Evolutionary conservation across 2,329 filamentous ascomycete species (phyloP).

Genomic region (Paecilomyces sp.): DNA sequence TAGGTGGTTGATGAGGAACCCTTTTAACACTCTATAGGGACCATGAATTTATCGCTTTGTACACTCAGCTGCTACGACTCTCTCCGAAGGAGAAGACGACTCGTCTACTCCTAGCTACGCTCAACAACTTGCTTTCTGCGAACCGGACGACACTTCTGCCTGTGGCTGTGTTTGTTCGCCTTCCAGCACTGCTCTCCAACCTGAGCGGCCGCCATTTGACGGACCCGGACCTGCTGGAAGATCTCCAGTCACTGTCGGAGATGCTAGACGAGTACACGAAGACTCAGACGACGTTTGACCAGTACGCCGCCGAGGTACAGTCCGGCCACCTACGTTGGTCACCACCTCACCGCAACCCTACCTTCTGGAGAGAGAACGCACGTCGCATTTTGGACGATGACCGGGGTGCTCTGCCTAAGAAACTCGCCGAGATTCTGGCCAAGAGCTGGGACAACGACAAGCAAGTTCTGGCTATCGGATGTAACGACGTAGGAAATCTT

Average conservation of each 20-base stretch:
- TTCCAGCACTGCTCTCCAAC: slow-evolving; percentile 58
- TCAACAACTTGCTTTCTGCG: slow-evolving; percentile 76
- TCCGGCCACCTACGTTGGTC: slow-evolving; percentile 88
- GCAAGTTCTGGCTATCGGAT: slow-evolving; percentile 81
- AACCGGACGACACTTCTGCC: slow-evolving; percentile 66
- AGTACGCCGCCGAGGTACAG: slow-evolving; percentile 73
- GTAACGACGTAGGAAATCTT: slow-evolving; percentile 82
- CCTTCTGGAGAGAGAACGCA: slow-evolving; percentile 90
- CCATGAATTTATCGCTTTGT: slow-evolving; percentile 84
- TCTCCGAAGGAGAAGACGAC: slow-evolving; percentile 99
- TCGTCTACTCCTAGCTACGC: slow-evolving; percentile 77
- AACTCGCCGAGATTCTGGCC: slow-evolving; percentile 77
- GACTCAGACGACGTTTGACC: slow-evolving; percentile 59
- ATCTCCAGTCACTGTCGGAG: slow-evolving; percentile 43
- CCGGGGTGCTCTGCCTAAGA: slow-evolving; percentile 69
- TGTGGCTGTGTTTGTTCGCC: slow-evolving; percentile 74
- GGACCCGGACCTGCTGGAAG: slow-evolving; percentile 43
- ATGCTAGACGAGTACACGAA: slow-evolving; percentile 81
- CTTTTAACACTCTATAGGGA: slow-evolving; percentile 51
- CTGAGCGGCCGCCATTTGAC: slow-evolving; percentile 47
- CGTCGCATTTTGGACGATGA: slow-evolving; percentile 77
- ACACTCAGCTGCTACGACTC: slow-evolving; percentile 82
- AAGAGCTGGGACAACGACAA: slow-evolving; percentile 79
- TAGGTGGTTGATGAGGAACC: background rate
- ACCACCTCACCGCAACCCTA: slow-evolving; percentile 75